Evolutionary conservation across 116 monocot species (phyloP).

Genomic region (Papilionanthe hybrid): DNA sequence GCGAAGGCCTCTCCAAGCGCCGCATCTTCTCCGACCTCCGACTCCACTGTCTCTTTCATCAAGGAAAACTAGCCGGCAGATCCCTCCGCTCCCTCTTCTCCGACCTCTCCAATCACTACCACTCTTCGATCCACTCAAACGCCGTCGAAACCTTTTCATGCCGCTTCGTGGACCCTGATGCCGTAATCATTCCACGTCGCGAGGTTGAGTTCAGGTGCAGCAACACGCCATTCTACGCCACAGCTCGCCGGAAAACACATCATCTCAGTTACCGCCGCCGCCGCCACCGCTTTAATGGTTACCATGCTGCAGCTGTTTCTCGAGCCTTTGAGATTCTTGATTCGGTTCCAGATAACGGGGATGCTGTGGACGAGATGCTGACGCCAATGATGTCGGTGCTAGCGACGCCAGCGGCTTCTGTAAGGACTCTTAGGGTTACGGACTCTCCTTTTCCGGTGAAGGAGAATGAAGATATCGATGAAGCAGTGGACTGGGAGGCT

Average conservation of each 20-base stretch:
- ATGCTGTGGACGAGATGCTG: background rate
- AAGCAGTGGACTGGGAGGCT: background rate
- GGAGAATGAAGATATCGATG: slow-evolving; percentile 4
- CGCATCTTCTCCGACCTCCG: background rate
- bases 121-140: background rate
- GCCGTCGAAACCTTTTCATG: slow-evolving; percentile 4
- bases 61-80: background rate
- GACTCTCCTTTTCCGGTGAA: slow-evolving; percentile 8
- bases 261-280: background rate
- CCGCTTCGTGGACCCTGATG: slow-evolving; percentile 14
- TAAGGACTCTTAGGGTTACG: slow-evolving; percentile 7
- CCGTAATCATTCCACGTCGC: background rate
- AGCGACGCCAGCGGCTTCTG: background rate
- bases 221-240: slow-evolving; percentile 9
- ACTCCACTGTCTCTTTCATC: background rate
- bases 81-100: background rate
- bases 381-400: background rate
- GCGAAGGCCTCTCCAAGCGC: slow-evolving; percentile 6
- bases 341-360: background rate
- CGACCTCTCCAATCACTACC: background rate
- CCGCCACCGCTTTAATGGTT: background rate
- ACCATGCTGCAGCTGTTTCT: background rate
- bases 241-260: background rate
- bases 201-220: slow-evolving; percentile 22
- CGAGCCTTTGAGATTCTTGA: slow-evolving; percentile 15